phyloP scores from a whole-genome alignment of 768 basidiomycete species.

The Neoboletus brunneissimus region DNA sequence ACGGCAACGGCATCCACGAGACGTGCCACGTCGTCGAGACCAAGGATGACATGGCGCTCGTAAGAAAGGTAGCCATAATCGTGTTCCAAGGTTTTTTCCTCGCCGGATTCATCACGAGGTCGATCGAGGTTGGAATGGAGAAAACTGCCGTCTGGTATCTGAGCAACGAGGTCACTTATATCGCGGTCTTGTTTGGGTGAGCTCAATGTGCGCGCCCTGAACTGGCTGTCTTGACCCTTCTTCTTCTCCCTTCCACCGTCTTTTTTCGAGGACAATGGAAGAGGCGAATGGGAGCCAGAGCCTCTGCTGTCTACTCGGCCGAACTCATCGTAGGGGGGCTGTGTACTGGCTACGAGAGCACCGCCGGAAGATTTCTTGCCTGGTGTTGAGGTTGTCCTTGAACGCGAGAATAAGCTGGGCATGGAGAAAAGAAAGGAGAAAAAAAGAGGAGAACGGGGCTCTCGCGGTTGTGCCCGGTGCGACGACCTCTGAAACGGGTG shows the following conservation, averaged over 20 bases:
- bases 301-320: constrained; percentile 53
- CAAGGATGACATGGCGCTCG: constrained; percentile 70
- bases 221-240: constrained; percentile 36
- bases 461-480: constrained; percentile 10
- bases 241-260: constrained; percentile 47
- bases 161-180: constrained; percentile 36
- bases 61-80: constrained; percentile 76
- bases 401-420: constrained; percentile 73
- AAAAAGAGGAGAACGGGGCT: not conserved
- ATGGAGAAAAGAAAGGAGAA: constrained; percentile 38
- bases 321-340: constrained; percentile 56
- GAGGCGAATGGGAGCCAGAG: constrained; percentile 31
- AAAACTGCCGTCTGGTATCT: constrained; percentile 50
- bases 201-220: constrained; percentile 42
- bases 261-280: constrained; percentile 39
- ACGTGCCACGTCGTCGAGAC: constrained; percentile 67
- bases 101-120: constrained; percentile 39
- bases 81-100: constrained; percentile 39
- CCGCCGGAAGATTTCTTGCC: constrained; percentile 37
- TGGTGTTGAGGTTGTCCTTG: constrained; percentile 59
- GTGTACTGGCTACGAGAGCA: constrained; percentile 9
- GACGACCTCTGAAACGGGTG: constrained; percentile 20
- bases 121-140: constrained; percentile 51
- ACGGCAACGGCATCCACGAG: constrained; percentile 69
- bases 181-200: constrained; percentile 36